A percentile compares a stretch with the other conserved stretches of the same genome.
phyloP scores from a whole-genome alignment of 768 basidiomycete species.

The Suillus alpinus region DNA sequence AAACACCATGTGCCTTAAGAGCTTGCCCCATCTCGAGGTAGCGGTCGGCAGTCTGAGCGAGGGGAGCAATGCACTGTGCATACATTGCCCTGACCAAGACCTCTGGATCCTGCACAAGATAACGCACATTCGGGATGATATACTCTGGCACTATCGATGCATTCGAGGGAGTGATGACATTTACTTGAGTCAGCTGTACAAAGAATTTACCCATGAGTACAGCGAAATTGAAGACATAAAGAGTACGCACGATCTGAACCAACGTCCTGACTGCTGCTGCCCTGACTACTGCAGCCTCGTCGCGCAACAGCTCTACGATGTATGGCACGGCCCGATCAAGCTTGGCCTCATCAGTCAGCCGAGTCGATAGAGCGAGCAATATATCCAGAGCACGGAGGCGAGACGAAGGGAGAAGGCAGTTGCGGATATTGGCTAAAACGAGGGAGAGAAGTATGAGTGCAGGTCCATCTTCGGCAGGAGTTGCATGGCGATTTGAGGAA shows the following conservation, averaged over 20 bases:
- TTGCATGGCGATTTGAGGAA: constrained; percentile 37
- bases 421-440: constrained; percentile 85
- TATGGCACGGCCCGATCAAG: constrained; percentile 92
- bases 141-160: constrained; percentile 89
- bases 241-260: constrained; percentile 71
- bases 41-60: constrained; percentile 82
- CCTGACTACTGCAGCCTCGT: constrained; percentile 84
- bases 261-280: constrained; percentile 73
- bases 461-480: constrained; percentile 78
- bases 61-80: constrained; percentile 79
- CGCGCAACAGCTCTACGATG: constrained; percentile 82
- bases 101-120: constrained; percentile 81
- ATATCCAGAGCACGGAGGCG: constrained; percentile 84
- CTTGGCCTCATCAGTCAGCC: constrained; percentile 92
- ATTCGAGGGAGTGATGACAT: constrained; percentile 63
- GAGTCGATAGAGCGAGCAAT: constrained; percentile 74
- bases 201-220: constrained; percentile 31
- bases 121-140: constrained; percentile 85
- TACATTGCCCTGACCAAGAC: constrained; percentile 78
- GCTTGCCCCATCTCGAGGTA: constrained; percentile 95
- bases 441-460: constrained; percentile 86
- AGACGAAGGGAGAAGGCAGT: constrained; percentile 81
- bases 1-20: constrained; percentile 75
- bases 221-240: neutral
- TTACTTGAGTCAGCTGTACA: constrained; percentile 54